Evolutionary conservation across 495 filamentous ascomycete species (phyloP).

Genomic region (Entonaema liquescens): DNA sequence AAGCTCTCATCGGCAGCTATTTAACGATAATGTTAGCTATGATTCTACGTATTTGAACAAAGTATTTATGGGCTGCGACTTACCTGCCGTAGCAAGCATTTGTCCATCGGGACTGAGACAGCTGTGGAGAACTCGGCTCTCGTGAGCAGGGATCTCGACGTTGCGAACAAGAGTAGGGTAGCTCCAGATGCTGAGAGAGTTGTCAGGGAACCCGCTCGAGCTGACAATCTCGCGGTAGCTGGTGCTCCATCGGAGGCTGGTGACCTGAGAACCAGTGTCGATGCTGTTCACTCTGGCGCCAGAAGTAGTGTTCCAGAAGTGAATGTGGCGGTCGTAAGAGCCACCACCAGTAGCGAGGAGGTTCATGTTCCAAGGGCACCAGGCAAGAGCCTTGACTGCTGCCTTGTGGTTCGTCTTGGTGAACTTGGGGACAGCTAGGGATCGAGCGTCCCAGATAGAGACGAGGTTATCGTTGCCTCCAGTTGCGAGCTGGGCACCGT

Average conservation of each 20-base stretch:
- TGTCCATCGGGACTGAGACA: slow-evolving; percentile 95
- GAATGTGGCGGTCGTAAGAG: slow-evolving; percentile 95
- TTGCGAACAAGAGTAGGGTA: slow-evolving; percentile 96
- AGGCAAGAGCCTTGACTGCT: slow-evolving; percentile 96
- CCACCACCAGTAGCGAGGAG: slow-evolving; percentile 95
- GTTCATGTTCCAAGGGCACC: slow-evolving; percentile 99
- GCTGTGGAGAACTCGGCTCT: slow-evolving; percentile 94
- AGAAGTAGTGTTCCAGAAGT: slow-evolving; percentile 99
- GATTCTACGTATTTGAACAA: not conserved
- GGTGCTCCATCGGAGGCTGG: slow-evolving; percentile 92
- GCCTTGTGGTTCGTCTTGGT: slow-evolving; percentile 99
- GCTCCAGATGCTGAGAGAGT: slow-evolving; percentile 98
- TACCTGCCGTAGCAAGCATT: slow-evolving; percentile 90
- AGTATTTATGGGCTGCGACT: slow-evolving; percentile 21
- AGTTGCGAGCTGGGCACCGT: slow-evolving; percentile 94
- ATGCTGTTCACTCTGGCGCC: slow-evolving; percentile 98
- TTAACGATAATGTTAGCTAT: slow-evolving; percentile 29
- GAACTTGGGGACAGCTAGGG: slow-evolving; percentile 91
- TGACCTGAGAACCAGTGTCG: slow-evolving; percentile 97
- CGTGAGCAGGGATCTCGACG: slow-evolving; percentile 98
- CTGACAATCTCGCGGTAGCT: slow-evolving; percentile 98
- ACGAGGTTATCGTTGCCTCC: slow-evolving; percentile 99
- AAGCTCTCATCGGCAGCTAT: slow-evolving; percentile 90
- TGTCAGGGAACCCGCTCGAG: slow-evolving; percentile 97
- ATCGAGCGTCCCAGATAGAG: slow-evolving; percentile 98